phyloP scores from a whole-genome alignment of 2,329 filamentous ascomycete species.

The Phaeophleospora eucalypticola region DNA sequence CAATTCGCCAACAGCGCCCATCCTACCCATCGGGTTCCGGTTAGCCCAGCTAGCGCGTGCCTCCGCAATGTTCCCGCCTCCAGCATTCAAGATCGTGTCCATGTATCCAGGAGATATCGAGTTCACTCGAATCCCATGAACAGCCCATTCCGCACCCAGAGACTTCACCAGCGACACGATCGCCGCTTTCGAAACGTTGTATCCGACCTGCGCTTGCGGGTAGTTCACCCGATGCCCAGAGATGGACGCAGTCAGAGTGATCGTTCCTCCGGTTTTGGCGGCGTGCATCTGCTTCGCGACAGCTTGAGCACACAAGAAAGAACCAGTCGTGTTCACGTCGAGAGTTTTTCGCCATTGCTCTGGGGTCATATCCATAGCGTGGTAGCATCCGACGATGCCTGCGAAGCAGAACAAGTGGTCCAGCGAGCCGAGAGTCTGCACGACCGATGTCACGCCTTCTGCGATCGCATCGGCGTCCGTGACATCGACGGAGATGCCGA shows the following conservation, averaged over 20 bases:
- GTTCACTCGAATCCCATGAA: slow-evolving; percentile 67
- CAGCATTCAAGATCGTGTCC: slow-evolving; percentile 66
- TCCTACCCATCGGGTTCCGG: slow-evolving; percentile 38
- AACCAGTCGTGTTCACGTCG: slow-evolving; percentile 68
- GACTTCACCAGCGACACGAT: slow-evolving; percentile 60
- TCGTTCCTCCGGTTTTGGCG: slow-evolving; percentile 53
- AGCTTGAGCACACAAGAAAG: slow-evolving; percentile 67
- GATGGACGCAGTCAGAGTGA: slow-evolving; percentile 64
- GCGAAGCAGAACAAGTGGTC: slow-evolving; percentile 62
- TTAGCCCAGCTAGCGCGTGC: slow-evolving; percentile 32
- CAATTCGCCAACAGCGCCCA: slow-evolving; percentile 37
- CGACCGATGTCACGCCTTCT: slow-evolving; percentile 40
- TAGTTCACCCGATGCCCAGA: slow-evolving; percentile 66
- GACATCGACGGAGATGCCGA: slow-evolving; percentile 55
- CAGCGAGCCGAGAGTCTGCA: slow-evolving; percentile 47
- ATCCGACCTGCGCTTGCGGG: slow-evolving; percentile 67
- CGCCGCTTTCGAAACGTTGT: slow-evolving; percentile 69
- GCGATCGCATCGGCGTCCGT: slow-evolving; percentile 50
- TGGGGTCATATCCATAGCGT: slow-evolving; percentile 56
- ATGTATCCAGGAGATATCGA: slow-evolving; percentile 70
- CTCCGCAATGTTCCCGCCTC: slow-evolving; percentile 32
- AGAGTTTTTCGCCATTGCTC: slow-evolving; percentile 60
- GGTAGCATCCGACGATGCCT: slow-evolving; percentile 61
- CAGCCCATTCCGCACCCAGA: slow-evolving; percentile 69
- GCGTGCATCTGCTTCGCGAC: slow-evolving; percentile 53